A percentile compares a stretch with the other conserved stretches of the same genome.
Evolutionary conservation across 2,329 filamentous ascomycete species (phyloP).

Genomic region (Exophiala bonariae): DNA sequence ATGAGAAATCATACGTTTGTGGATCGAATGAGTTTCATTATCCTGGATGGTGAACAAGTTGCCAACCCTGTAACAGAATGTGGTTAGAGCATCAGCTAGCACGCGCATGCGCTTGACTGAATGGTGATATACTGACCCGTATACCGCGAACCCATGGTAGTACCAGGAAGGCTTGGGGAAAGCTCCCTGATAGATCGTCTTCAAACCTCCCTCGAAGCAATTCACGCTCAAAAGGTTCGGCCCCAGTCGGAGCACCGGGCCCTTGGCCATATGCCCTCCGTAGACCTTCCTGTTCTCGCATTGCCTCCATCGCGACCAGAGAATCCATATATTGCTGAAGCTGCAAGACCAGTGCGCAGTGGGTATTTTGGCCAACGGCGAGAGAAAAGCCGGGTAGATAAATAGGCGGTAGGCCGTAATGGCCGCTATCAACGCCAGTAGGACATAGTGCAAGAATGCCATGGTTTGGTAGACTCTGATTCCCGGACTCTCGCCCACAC

Average conservation of each 20-base stretch:
- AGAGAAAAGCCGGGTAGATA: slow-evolving; percentile 51
- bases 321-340: slow-evolving; percentile 63
- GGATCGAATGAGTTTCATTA: slow-evolving; percentile 64
- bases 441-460: no score
- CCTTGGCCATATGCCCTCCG: slow-evolving; percentile 57
- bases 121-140: slow-evolving; percentile 59
- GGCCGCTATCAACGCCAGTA: no score
- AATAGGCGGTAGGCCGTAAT: slow-evolving; percentile 41
- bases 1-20: slow-evolving; percentile 76
- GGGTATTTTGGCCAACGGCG: slow-evolving; percentile 65
- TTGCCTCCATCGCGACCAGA: slow-evolving; percentile 57
- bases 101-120: no score
- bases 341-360: slow-evolving; percentile 53
- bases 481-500: no score
- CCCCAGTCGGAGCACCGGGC: slow-evolving; percentile 62
- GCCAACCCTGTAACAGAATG: slow-evolving; percentile 44
- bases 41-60: slow-evolving; percentile 71
- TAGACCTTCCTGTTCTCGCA: slow-evolving; percentile 66
- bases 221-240: slow-evolving; percentile 69
- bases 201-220: slow-evolving; percentile 62
- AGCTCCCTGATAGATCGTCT: slow-evolving; percentile 67
- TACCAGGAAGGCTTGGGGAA: slow-evolving; percentile 77
- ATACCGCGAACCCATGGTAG: slow-evolving; percentile 66
- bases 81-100: no score
- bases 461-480: no score